Percentiles rank a stretch among this genome's conserved stretches.
phyloP scores from a whole-genome alignment of 192 early-diverging fungal genomes.

The Podila minutissima region DNA sequence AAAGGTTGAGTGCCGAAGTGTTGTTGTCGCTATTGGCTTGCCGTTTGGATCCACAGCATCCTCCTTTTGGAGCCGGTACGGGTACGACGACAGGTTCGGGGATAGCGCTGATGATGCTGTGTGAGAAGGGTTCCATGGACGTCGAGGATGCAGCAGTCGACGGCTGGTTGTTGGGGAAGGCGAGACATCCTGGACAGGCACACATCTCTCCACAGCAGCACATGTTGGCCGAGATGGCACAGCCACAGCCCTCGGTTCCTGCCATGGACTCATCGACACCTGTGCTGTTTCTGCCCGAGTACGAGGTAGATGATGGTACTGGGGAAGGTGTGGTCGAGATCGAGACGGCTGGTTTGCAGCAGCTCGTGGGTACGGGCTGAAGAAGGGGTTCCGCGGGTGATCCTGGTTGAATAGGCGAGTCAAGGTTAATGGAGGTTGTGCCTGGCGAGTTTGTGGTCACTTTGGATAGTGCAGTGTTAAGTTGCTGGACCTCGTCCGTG shows the following conservation, averaged over 20 bases:
- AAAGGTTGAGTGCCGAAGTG: conserved; percentile 17
- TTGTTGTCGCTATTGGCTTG: neutral
- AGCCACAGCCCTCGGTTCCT: conserved; percentile 32
- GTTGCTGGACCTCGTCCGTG: neutral
- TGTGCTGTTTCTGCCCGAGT: conserved; percentile 31
- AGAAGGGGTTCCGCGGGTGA: neutral
- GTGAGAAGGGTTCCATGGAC: neutral
- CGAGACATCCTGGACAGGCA: conserved; percentile 50
- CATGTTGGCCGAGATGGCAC: conserved; percentile 48
- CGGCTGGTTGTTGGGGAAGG: conserved; percentile 43
- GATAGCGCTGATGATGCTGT: neutral
- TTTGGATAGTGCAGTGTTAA: neutral
- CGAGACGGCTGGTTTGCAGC: neutral
- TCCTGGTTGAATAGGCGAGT: neutral
- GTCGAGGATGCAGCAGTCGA: neutral
- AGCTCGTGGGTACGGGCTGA: neutral
- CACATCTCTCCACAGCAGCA: conserved; percentile 50
- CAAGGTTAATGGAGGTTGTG: neutral
- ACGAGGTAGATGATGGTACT: neutral
- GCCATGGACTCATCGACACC: conserved; percentile 26
- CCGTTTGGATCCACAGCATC: conserved; percentile 4
- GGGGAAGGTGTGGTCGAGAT: neutral
- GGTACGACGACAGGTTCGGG: neutral
- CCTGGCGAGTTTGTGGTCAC: neutral
- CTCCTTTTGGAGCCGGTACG: neutral